These are phyloP conservation scores for Backusella psychrophila DNA, from an alignment of 192 early-diverging fungal genomes.

Conservation along the genomic window DNA sequence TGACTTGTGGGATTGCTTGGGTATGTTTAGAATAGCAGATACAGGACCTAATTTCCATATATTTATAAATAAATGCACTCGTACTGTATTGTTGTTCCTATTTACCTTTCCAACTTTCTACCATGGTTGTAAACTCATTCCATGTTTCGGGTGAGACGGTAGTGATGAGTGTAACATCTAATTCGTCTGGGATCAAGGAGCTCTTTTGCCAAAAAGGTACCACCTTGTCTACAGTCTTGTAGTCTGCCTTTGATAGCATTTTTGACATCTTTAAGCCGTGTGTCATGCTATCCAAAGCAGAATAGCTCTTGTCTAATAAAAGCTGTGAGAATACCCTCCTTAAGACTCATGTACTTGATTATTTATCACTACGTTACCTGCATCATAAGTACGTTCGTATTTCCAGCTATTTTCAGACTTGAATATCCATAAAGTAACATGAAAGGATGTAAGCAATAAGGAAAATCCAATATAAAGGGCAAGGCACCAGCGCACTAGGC, in stretches of 20 bases:
- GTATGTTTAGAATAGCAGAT: conserved; percentile 48
- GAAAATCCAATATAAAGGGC: not conserved
- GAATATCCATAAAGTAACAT: not conserved
- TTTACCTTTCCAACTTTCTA: conserved; percentile 50
- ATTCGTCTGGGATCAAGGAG: conserved; percentile 34
- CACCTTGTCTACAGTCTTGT: conserved; percentile 16
- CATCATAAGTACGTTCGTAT: conserved; percentile 28
- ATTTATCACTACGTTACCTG: conserved; percentile 1
- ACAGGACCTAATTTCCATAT: conserved; percentile 44
- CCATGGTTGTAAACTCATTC: conserved; percentile 40
- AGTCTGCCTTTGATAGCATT: conserved; percentile 24
- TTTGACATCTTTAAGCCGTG: conserved; percentile 32
- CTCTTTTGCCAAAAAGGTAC: conserved; percentile 35
- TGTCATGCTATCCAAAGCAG: conserved; percentile 27
- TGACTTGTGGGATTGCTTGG: conserved; percentile 10
- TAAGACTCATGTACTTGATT: not conserved
- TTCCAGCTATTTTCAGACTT: not conserved
- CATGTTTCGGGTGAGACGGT: conserved; percentile 40
- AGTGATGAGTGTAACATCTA: conserved; percentile 41
- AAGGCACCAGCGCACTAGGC: not conserved
- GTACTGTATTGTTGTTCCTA: too few species aligned
- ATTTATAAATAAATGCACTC: not conserved
- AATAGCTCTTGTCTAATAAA: conserved; percentile 16
- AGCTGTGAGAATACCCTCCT: not conserved
- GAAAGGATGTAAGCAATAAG: not conserved